Evolutionary conservation across 2,329 filamentous ascomycete species (phyloP).

Genomic region (Ceratocystis smalleyi): DNA sequence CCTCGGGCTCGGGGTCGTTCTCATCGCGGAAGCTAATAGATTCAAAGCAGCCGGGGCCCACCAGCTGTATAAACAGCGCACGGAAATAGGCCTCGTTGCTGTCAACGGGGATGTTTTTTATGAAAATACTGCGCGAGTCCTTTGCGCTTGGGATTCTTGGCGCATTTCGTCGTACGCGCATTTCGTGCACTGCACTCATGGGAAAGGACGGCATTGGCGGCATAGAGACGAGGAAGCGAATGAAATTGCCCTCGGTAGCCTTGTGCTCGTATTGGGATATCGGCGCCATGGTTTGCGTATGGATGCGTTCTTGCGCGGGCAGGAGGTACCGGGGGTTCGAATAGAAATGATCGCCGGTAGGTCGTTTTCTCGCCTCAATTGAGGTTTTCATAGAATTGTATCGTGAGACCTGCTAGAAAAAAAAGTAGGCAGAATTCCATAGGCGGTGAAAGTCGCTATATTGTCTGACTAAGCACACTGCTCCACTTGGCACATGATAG

Average conservation of each 20-base stretch:
- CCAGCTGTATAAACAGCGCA: slow-evolving; percentile 54
- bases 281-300: slow-evolving; percentile 12
- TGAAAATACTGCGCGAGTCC: slow-evolving; percentile 66
- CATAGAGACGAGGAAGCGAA: slow-evolving; percentile 52
- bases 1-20: slow-evolving; percentile 27
- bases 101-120: slow-evolving; percentile 81
- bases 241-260: slow-evolving; percentile 41
- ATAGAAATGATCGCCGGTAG: no score
- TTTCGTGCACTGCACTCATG: slow-evolving; percentile 49
- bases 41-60: slow-evolving; percentile 67
- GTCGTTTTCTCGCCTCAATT: no score
- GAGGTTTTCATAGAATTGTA: no score
- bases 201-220: slow-evolving; percentile 48
- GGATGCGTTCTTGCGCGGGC: not conserved
- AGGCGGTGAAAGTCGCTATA: slow-evolving; percentile 4
- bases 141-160: slow-evolving; percentile 61
- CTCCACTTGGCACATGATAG: no score
- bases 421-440: slow-evolving; percentile 12
- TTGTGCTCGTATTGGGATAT: slow-evolving; percentile 7
- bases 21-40: slow-evolving; percentile 57
- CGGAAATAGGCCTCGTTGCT: slow-evolving; percentile 64
- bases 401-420: slow-evolving; percentile 5
- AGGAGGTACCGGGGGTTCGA: no score
- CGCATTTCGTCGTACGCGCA: slow-evolving; percentile 73
- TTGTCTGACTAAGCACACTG: slow-evolving; percentile 9